A percentile compares a stretch with the other conserved stretches of the same genome.
Conservation (phyloP, 2,329 filamentous ascomycete species). For the Fonsecaea erecta region DNA sequence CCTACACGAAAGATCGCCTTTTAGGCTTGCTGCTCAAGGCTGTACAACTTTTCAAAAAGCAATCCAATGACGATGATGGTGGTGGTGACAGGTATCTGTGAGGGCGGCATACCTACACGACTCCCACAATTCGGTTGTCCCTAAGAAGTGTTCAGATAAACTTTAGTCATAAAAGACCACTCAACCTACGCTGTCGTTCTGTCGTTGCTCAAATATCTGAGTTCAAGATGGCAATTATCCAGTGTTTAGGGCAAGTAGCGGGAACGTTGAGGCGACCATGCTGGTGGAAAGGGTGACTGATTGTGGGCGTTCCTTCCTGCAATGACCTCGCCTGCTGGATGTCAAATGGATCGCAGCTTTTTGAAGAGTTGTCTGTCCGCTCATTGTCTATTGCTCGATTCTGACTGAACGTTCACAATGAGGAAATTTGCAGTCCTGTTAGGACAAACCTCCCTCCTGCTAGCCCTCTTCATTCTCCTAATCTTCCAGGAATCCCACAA, state of each 20-base stretch:
- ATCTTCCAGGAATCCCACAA: constrained; percentile 7
- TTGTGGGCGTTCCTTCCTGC: neutral
- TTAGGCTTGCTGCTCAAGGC: neutral
- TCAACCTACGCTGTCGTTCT: neutral
- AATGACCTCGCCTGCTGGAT: neutral
- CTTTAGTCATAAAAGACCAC: neutral
- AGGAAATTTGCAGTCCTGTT: constrained; percentile 3
- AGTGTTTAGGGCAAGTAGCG: neutral
- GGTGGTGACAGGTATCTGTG: neutral
- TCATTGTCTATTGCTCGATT: neutral
- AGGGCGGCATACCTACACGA: neutral
- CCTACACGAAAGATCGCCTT: constrained; percentile 23
- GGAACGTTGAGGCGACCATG: neutral
- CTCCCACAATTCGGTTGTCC: neutral
- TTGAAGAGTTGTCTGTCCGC: neutral
- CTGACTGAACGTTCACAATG: neutral
- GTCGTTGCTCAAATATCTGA: neutral
- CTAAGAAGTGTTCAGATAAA: neutral
- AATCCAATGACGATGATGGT: neutral
- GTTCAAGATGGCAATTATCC: neutral
- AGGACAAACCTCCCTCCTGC: constrained; percentile 6
- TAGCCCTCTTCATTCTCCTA: constrained; percentile 7
- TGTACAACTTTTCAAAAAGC: neutral
- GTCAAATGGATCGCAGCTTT: neutral
- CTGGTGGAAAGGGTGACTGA: neutral